phyloP scores from a whole-genome alignment of 2,329 filamentous ascomycete species.

The Esteya vermicola region DNA sequence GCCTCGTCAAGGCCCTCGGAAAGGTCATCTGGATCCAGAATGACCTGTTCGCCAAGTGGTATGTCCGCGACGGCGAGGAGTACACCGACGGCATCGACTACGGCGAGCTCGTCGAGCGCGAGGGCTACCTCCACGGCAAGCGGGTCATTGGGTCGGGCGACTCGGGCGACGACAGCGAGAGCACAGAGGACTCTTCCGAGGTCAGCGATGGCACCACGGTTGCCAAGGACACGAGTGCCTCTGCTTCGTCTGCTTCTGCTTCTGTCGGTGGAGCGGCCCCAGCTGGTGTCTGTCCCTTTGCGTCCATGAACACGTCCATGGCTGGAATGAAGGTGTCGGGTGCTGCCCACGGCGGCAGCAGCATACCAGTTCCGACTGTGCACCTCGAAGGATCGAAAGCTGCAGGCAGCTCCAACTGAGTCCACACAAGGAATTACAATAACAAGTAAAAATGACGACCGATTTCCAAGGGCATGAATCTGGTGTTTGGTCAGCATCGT shows the following conservation, averaged over 20 bases:
- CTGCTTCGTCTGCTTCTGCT: too few species aligned
- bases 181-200: not conserved
- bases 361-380: not conserved
- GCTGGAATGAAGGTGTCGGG: slow-evolving; percentile 8
- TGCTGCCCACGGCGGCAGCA: not conserved
- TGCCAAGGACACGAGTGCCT: not conserved
- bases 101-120: slow-evolving; percentile 33
- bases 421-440: too few species aligned
- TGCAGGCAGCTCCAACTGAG: too few species aligned
- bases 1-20: slow-evolving; percentile 58
- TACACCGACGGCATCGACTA: slow-evolving; percentile 30
- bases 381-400: not conserved
- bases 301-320: slow-evolving; percentile 10
- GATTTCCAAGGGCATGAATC: too few species aligned
- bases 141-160: slow-evolving; percentile 35
- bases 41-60: slow-evolving; percentile 74
- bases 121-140: slow-evolving; percentile 51
- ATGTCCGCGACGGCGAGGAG: slow-evolving; percentile 55
- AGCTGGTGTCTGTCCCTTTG: slow-evolving; percentile 15
- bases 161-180: slow-evolving; percentile 8
- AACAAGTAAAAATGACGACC: too few species aligned
- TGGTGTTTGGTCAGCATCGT: too few species aligned
- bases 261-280: too few species aligned
- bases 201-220: not conserved
- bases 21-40: slow-evolving; percentile 86